phyloP scores from a whole-genome alignment of 148 eudicot genomes.

The Beta vulgaris region DNA sequence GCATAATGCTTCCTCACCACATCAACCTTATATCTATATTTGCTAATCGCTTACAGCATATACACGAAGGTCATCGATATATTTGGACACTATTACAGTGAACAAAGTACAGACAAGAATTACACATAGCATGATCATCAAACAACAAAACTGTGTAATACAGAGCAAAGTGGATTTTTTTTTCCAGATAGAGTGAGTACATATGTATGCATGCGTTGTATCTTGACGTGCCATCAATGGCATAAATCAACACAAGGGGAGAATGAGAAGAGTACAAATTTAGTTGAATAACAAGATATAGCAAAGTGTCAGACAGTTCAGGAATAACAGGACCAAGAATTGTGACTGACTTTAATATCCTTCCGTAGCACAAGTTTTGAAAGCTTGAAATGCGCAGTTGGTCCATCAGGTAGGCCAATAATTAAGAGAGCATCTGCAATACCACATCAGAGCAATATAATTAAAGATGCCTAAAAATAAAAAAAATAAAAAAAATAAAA shows the following conservation, averaged over 20 bases:
- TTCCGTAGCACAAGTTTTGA: constrained; percentile 79
- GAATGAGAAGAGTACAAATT: background rate
- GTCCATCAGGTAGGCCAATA: constrained; percentile 89
- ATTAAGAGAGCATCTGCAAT: constrained; percentile 73
- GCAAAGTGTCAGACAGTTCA: background rate
- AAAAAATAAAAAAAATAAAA: background rate
- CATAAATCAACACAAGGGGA: background rate
- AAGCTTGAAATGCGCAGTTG: constrained; percentile 96
- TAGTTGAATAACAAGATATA: background rate
- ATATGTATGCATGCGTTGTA: background rate
- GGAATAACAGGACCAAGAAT: background rate
- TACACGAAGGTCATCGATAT: background rate
- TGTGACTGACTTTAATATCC: constrained; percentile 69
- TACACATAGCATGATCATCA: background rate
- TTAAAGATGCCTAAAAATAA: background rate
- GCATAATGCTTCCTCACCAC: background rate
- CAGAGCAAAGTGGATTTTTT: background rate
- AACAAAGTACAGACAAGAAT: background rate
- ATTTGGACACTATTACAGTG: background rate
- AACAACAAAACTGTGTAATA: background rate
- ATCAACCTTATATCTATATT: background rate
- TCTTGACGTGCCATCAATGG: background rate
- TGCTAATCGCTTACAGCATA: background rate
- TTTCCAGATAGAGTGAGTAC: background rate
- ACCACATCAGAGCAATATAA: background rate